Evolutionary conservation across 192 early-diverging fungal species (phyloP), one percentile per base, ranked within the genome.

Genomic region (Rhizoclosmatium sp.): DNA sequence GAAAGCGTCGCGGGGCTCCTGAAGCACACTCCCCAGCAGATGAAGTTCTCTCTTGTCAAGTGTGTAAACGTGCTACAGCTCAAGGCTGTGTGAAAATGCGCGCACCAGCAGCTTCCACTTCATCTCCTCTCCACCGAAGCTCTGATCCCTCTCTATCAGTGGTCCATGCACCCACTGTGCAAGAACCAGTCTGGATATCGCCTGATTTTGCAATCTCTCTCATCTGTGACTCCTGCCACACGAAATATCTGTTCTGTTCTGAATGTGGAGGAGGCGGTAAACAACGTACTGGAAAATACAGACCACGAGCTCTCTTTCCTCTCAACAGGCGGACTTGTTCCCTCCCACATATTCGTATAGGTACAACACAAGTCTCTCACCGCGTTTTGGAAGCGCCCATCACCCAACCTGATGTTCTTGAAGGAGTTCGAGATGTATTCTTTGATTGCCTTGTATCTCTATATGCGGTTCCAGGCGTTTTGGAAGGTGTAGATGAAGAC

Each of bases 221-320:
- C 64, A 75, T 89, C 9, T 89, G 88, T 69, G 47, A 44, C 4
- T 48, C 68, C 3, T 89, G 88, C 71, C 47, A 74, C 16, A 54
- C 54, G 40, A 83, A 72, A 59, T 86, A 88, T 70, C 69, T 83
- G 58, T 84, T 88, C 41, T 86, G 87, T 71, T 79, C 81, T 41
- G 85, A 88, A 84, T 88, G 87, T 64, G 87, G 87, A 19, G 83
- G 87, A 40, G 87, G 87, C 21, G 87, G 87, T 4, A 87, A 86
- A 47, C 67, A 58, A 39, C 79, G 87, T 3, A 88, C 87, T n/a
- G 87, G 87, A 9, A 89, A 89, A 73, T 89, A 80, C 76, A 54
- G 87, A 49, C 87, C 87, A 19, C 73, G 73, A 7, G 82, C 85
- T 61, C 65, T 89, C 56, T 89, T 87, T 71, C 72, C 80, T 12